Conservation (phyloP, 163 green algal genomes). For the Prototheca wickerhamii region DNA sequence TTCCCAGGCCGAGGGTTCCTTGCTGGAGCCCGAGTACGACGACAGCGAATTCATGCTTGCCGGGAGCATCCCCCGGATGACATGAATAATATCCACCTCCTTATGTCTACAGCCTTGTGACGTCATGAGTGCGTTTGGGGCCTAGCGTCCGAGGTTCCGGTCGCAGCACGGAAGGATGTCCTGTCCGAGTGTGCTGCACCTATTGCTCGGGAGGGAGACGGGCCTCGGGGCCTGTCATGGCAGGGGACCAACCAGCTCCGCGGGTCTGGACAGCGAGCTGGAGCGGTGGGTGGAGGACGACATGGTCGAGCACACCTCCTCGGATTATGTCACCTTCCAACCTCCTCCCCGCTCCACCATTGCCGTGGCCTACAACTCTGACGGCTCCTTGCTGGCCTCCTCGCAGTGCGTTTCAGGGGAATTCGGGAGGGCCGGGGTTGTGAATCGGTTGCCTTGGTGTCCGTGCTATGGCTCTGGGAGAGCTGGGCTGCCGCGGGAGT, state of each 20-base stretch:
- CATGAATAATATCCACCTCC: too few species aligned
- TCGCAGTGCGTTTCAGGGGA: slow-evolving; percentile 60
- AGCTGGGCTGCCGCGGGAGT: too few species aligned
- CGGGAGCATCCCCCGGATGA: too few species aligned
- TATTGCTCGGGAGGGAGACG: slow-evolving; percentile 15
- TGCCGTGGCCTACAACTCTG: slow-evolving; percentile 66
- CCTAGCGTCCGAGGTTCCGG: too few species aligned
- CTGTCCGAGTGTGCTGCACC: not conserved
- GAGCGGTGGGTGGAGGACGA: slow-evolving; percentile 57
- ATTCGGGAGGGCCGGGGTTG: not conserved
- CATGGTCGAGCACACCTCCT: slow-evolving; percentile 52
- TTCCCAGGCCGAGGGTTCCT: too few species aligned
- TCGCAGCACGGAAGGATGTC: too few species aligned
- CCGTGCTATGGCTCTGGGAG: too few species aligned
- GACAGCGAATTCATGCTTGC: too few species aligned
- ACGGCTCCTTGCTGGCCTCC: slow-evolving; percentile 72
- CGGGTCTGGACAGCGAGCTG: slow-evolving; percentile 2
- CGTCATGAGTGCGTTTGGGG: too few species aligned
- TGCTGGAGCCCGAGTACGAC: too few species aligned
- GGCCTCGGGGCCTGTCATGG: not conserved
- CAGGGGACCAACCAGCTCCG: not conserved
- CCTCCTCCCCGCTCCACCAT: slow-evolving; percentile 82
- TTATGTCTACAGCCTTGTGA: too few species aligned
- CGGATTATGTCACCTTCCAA: slow-evolving; percentile 62
- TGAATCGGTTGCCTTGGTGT: too few species aligned